These are phyloP conservation scores for Grammothele lineata DNA, from an alignment of 768 basidiomycete species.

Conservation along the genomic window DNA sequence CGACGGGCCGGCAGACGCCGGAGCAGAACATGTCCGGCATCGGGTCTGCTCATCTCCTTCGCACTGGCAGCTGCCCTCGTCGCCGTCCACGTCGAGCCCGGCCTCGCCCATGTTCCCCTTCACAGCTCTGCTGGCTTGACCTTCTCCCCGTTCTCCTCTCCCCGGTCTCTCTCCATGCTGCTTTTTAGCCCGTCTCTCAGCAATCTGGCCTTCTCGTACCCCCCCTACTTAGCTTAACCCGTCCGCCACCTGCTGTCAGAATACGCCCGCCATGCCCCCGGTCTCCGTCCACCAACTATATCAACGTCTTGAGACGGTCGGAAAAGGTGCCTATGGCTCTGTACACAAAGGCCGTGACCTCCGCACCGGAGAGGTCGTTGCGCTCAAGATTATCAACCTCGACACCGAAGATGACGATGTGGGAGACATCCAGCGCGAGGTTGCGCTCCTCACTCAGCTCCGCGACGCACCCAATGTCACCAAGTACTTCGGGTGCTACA, in stretches of 20 bases:
- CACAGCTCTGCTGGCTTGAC: background rate
- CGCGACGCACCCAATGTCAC: conserved; percentile 89
- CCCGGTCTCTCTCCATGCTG: no score
- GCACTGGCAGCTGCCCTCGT: background rate
- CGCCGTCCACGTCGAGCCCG: background rate
- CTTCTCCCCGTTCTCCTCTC: no score
- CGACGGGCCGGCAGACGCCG: no score
- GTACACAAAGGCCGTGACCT: conserved; percentile 90
- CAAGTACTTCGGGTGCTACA: conserved; percentile 93
- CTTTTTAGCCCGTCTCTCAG: no score
- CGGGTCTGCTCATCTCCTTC: background rate
- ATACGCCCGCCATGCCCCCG: conserved; percentile 34
- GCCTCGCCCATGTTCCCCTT: background rate
- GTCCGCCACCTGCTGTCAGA: background rate
- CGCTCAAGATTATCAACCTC: conserved; percentile 98
- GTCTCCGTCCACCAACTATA: conserved; percentile 75
- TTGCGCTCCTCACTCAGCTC: conserved; percentile 86
- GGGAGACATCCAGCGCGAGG: conserved; percentile 93
- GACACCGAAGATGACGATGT: conserved; percentile 97
- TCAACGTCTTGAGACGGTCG: conserved; percentile 85
- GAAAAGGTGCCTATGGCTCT: conserved; percentile 94
- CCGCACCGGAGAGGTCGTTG: conserved; percentile 82
- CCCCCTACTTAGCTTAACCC: background rate
- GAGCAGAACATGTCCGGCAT: no score
- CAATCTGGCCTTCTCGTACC: no score